Conservation (phyloP, 2,329 filamentous ascomycete genomes). For the Tolypocladium tropicale region DNA sequence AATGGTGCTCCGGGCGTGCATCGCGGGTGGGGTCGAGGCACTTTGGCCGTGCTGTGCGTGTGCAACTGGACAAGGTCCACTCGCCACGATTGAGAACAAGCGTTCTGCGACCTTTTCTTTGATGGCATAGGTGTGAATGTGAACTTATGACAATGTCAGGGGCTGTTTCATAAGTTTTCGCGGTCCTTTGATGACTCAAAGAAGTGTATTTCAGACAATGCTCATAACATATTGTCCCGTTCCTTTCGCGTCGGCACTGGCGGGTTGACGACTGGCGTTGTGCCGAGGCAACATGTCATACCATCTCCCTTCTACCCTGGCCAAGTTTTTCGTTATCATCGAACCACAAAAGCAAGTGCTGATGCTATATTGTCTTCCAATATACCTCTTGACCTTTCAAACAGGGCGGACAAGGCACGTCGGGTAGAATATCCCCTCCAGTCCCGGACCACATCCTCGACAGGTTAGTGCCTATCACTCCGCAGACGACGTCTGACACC, state of each 20-base stretch:
- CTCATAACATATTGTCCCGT: too few species aligned
- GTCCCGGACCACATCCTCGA: neutral
- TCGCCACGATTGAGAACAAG: neutral
- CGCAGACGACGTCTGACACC: neutral
- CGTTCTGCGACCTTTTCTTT: neutral
- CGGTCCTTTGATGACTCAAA: too few species aligned
- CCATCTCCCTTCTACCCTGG: neutral
- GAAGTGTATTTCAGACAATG: too few species aligned
- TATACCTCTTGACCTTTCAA: neutral
- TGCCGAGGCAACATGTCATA: neutral
- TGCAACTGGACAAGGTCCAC: neutral
- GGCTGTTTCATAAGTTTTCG: too few species aligned
- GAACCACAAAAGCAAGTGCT: neutral
- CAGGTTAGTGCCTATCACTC: neutral
- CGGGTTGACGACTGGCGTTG: neutral
- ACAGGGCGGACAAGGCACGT: neutral
- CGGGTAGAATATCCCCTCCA: neutral
- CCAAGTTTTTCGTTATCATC: neutral
- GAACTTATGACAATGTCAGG: neutral
- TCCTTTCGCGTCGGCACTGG: too few species aligned
- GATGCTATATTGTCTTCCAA: neutral
- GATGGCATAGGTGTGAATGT: neutral
- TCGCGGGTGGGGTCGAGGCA: neutral
- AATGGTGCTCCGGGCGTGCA: neutral
- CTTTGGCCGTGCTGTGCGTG: neutral